Base-by-base conservation (phyloP, 805 yeast genomes). In the Naumovozyma baii region DNA sequence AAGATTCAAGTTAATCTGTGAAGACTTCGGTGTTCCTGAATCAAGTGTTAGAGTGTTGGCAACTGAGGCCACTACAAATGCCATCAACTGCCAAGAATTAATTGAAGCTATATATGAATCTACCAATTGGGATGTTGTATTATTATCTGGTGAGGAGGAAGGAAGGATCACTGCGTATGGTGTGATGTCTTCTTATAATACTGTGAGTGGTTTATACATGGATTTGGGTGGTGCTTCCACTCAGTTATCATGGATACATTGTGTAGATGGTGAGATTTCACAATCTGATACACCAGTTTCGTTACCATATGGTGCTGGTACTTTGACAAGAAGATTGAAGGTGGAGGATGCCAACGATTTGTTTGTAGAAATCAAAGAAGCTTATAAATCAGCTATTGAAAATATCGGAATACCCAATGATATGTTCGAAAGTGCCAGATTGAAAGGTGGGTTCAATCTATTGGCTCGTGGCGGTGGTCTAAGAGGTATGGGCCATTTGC, bases 401-500 rank as follows among this genome's bases (percentile, higher is more conserved):
- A 59, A 65, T 22, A 73, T 80, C 37, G 65, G 64, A 15, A 62
- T 80, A 15, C 86, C 86, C 3, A 54, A 59, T 28, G 69, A 64
- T 22, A 60, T 80, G 51, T 51, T 65, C 9, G 67, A 68, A 18
- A 72, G 70, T 38, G 81, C 83, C 1, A 62, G 64, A 31, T 52
- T 51, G 26, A 72, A 72, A 32, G 80, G 80, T 13, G 87, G 87
- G 0, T 74, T 74, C 48, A 72, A 75, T 46, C 51, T 82, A 32
- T 80, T 74, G 52, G 72, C 80, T 3, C 77, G 83, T 48, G 88
- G 88, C 38, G 86, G 87, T 40, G 88, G 87, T 0, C 65, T 80
- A 35, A 67, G 88, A 49, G 84, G 83, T 2, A 64, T 81, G 41
- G 87, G 86, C 0, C 78, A 78, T 55, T 57, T 78, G 18, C 49